Percentiles rank a stretch among this genome's conserved stretches.
Evolutionary conservation across 2,329 filamentous ascomycete genomes (phyloP).

Genomic region (Apiospora saccharicola): DNA sequence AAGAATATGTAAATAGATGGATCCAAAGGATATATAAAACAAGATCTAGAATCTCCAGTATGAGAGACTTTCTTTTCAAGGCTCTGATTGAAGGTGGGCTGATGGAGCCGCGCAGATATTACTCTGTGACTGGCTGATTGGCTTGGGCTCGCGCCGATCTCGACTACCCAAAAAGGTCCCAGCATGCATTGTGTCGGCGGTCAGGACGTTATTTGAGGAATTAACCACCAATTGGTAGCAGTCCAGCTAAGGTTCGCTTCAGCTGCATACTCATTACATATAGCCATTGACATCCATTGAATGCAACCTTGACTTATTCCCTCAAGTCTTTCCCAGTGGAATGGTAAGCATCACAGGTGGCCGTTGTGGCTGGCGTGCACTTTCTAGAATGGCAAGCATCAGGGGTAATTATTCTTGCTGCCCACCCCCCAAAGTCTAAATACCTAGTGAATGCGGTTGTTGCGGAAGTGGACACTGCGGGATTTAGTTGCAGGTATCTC

Average conservation of each 20-base stretch:
- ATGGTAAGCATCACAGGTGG: neutral
- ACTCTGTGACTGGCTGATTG: neutral
- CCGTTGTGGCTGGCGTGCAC: neutral
- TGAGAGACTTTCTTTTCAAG: neutral
- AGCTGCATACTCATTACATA: too few relatives aligned
- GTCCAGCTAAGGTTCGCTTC: neutral
- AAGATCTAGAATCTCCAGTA: neutral
- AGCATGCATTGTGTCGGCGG: neutral
- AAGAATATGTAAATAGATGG: neutral
- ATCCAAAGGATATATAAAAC: neutral
- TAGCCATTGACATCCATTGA: neutral
- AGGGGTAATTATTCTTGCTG: neutral
- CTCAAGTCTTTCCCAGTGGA: neutral
- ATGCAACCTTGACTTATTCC: neutral
- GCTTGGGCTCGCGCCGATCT: neutral
- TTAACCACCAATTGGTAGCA: neutral
- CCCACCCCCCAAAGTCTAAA: neutral
- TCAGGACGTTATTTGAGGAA: neutral
- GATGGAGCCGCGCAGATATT: neutral
- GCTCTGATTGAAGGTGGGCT: neutral
- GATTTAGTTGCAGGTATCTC: neutral
- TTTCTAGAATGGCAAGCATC: neutral
- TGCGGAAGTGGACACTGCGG: slow-evolving; percentile 10
- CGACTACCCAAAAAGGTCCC: neutral
- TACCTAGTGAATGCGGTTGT: neutral